Evolutionary conservation across 2,329 filamentous ascomycete species (phyloP), one percentile per base, ranked within the genome.

Genomic region (Diaporthe vexans): DNA sequence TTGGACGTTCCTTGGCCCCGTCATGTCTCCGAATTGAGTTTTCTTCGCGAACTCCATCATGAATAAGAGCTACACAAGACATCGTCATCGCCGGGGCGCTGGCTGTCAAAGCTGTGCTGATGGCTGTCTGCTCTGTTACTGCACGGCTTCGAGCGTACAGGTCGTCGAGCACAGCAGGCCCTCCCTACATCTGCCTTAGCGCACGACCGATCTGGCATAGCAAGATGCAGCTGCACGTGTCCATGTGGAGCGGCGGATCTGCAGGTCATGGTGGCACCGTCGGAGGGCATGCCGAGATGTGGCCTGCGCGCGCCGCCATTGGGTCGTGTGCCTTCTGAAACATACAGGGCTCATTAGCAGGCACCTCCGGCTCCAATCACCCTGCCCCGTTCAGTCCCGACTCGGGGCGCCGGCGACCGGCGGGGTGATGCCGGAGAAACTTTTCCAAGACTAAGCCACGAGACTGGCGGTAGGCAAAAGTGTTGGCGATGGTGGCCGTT

Each of bases 341-440:
- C 69, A 72, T 21, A 35, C 57, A 61, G 35, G 57, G 46, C 57
- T 72, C 11, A 43, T 13, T 54, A 54, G 48, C n/a, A 72, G 69
- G 69, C 48, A 48, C n/a, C 46, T 40, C 69, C 69, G 69, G 69
- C 57, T 72, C 69, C 69, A 72, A 72, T 72, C 69, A 72, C 24
- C 33, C 69, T 63, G 56, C 56, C 54, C 69, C 69, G 69, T 71
- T 71, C 46, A 9, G 24, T 40, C 11, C 69, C 69, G 69, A 54
- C 69, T 63, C 57, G 57, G 69, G 69, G 48, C 57, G 69, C 69
- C 69, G 69, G 54, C 56, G 33, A 61, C 33, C 57, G 69, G 48
- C 46, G 43, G 69, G 57, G 46, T 59, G 57, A 61, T 3, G 43
- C 57, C 69, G 69, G 57, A 21, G 43, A 52, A 40, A 71, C 33